A percentile compares a stretch with the other conserved stretches of the same genome.
phyloP scores from a whole-genome alignment of 164 flowering plant genomes.

The Tinospora cordifolia region DNA sequence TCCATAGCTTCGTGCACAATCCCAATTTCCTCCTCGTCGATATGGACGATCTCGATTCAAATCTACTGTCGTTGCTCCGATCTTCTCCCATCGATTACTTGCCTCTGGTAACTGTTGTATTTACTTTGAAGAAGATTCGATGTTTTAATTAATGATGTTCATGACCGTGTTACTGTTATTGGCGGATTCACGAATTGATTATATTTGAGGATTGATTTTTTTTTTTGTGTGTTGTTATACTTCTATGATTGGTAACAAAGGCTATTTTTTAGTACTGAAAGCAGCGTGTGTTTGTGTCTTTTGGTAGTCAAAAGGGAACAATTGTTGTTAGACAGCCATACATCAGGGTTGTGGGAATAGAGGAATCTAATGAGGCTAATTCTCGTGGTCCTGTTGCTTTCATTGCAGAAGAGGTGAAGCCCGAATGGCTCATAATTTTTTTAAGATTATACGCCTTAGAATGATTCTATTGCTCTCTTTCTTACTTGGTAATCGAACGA shows the following conservation, averaged over 20 bases:
- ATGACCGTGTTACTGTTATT: not conserved
- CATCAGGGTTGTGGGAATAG: constrained; percentile 91
- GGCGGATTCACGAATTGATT: too few species aligned
- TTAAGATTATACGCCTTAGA: not conserved
- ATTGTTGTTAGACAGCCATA: constrained; percentile 98
- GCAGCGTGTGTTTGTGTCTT: constrained; percentile 9
- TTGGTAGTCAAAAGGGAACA: constrained; percentile 89
- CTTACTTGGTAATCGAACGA: not conserved
- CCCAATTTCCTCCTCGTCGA: constrained; percentile 52
- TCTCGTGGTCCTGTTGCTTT: constrained; percentile 71
- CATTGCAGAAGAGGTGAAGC: constrained; percentile 68
- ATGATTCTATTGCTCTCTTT: not conserved
- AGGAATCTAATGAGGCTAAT: constrained; percentile 64
- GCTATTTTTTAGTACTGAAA: not conserved
- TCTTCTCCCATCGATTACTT: constrained; percentile 79
- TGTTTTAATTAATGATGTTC: not conserved
- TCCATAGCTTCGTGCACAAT: constrained; percentile 59
- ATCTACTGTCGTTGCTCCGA: constrained; percentile 68
- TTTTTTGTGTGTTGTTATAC: not conserved
- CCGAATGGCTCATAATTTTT: not conserved
- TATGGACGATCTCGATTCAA: constrained; percentile 76
- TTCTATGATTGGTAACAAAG: not conserved
- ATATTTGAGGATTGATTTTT: too few species aligned
- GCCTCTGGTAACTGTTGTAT: constrained; percentile 45
- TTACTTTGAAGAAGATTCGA: not conserved